Evolutionary conservation across 2,329 filamentous ascomycete genomes (phyloP), one percentile per base, ranked within the genome.

Genomic region (Aspergillus arachidicola): DNA sequence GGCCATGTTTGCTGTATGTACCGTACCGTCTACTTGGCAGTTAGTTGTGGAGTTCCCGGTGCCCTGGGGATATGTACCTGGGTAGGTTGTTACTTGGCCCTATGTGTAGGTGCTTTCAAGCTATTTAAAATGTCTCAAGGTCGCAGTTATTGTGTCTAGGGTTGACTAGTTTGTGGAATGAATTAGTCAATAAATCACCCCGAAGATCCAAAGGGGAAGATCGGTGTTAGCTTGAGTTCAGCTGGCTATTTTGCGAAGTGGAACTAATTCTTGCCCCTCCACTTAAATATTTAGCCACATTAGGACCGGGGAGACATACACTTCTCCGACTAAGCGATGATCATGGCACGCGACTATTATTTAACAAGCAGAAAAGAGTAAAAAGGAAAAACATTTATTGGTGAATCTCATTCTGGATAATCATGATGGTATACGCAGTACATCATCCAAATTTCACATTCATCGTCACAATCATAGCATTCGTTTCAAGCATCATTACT

Each of bases 391-490:
- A 32, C n/a, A n/a, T 12, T 2, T 11, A 11, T n/a, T 34, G 1
- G 1, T 32, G 0, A 21, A n/a, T 21, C 9, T 38, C 21, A 55
- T 55, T 26, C 5, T 19, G 2, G 9, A 23, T 26, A 3, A 34
- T 38, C n/a, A 38, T 55, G 26, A 38, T 55, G 9, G 28, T 23
- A 55, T 55, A 28, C 5, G 26, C 5, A 28, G 26, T 28, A 14
- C n/a, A 54, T 21, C 3, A 41, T 23, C 36, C 30, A 55, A 19
- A 26, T 19, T 23, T 38, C 51, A 36, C 30, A 38, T 55, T n/a
- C 48, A 55, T 55, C 51, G 23, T 55, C 32, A 55, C 21, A 55
- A 55, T 55, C 51, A 26, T 55, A 55, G 30, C 34, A 26, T 38
- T 38, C 12, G 10, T 23, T 23, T 38, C 51, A 23, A 16, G 11